These are phyloP conservation scores for Beta corolliflora DNA, from an alignment of 179 eudicot species.

Conservation along the genomic window DNA sequence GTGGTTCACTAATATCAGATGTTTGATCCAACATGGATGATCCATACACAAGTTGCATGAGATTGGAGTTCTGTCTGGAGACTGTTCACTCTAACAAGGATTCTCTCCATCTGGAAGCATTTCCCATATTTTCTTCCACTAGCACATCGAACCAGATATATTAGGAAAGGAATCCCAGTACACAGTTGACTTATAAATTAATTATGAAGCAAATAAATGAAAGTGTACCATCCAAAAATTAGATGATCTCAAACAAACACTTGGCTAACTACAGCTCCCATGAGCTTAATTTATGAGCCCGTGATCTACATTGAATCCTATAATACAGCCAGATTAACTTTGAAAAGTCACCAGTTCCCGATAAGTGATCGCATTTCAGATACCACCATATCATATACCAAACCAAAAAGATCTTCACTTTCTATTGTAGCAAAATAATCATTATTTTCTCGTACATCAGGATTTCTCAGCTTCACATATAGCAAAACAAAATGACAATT, in stretches of 20 bases:
- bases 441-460: too few species aligned
- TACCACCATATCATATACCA: too few species aligned
- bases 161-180: conserved; percentile 9
- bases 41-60: conserved; percentile 90
- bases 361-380: too few species aligned
- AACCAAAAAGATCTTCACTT: too few species aligned
- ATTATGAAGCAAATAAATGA: background rate
- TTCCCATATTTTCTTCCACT: conserved; percentile 60
- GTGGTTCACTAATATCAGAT: conserved; percentile 34
- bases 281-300: too few species aligned
- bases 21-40: conserved; percentile 34
- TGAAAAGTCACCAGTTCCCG: too few species aligned
- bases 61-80: conserved; percentile 55
- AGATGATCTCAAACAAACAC: background rate
- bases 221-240: background rate
- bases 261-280: too few species aligned
- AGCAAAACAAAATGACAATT: too few species aligned
- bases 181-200: background rate
- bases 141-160: conserved; percentile 23
- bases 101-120: conserved; percentile 87
- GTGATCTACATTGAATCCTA: too few species aligned
- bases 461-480: too few species aligned
- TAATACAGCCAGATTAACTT: too few species aligned
- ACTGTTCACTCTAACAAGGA: conserved; percentile 60
- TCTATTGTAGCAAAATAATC: too few species aligned